These are phyloP conservation scores for Daldinia caldariorum DNA, from an alignment of 495 filamentous ascomycete species.

Conservation along the genomic window DNA sequence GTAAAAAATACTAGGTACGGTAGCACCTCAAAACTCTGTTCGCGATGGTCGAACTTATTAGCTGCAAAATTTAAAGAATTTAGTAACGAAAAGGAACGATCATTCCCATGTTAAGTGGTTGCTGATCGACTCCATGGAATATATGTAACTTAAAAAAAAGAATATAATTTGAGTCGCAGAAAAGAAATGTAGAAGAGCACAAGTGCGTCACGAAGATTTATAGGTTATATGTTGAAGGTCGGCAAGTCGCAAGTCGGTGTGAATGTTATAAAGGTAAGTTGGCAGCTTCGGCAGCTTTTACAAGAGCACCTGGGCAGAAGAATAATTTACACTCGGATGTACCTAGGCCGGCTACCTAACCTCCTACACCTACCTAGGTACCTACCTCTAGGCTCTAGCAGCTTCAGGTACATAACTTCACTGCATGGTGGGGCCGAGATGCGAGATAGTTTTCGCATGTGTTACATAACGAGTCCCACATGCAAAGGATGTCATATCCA, in stretches of 20 bases:
- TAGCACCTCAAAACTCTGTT: slow-evolving; percentile 16
- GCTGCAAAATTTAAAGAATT: slow-evolving; percentile 6
- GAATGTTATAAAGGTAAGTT: slow-evolving; percentile 16
- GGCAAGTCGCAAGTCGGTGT: slow-evolving; percentile 40
- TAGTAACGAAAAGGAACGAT: slow-evolving; percentile 17
- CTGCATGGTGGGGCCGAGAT: slow-evolving; percentile 20
- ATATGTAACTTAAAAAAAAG: background rate
- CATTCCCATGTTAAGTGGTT: slow-evolving; percentile 20
- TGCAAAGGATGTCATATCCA: slow-evolving; percentile 38
- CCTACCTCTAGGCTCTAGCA: too few relatives aligned
- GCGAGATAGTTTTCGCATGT: slow-evolving; percentile 20
- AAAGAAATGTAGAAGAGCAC: slow-evolving; percentile 7
- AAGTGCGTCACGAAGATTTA: slow-evolving; percentile 30
- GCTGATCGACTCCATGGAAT: slow-evolving; percentile 27
- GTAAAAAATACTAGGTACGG: slow-evolving; percentile 12
- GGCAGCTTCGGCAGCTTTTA: background rate
- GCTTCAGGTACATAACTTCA: background rate
- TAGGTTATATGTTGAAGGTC: slow-evolving; percentile 17
- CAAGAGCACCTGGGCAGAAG: background rate
- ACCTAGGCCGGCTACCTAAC: background rate
- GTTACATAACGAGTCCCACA: slow-evolving; percentile 23
- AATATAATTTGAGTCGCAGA: background rate
- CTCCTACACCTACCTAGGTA: background rate
- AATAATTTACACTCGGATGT: slow-evolving; percentile 9
- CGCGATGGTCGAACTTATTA: background rate